A percentile compares a stretch with the other conserved stretches of the same genome.
These are phyloP conservation scores for Gigaspora rosea DNA, from an alignment of 192 early-diverging fungal species.

Conservation along the genomic window DNA sequence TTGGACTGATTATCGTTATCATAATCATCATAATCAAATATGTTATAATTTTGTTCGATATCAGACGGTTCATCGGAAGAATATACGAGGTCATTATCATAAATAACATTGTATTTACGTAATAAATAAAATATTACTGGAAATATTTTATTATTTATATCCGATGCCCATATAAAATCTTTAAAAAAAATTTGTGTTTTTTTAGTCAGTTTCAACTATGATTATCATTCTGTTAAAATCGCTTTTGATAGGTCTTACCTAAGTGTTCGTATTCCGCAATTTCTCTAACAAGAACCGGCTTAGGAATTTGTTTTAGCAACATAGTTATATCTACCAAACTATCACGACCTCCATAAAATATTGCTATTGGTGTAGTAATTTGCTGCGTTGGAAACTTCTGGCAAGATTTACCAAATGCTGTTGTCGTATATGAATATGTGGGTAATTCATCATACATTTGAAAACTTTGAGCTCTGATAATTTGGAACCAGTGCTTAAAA, in stretches of 20 bases:
- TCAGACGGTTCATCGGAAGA: no score
- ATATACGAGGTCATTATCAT: neutral
- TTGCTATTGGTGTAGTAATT: slow-evolving; percentile 80
- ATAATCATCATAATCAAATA: no score
- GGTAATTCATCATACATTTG: slow-evolving; percentile 88
- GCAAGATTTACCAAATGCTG: slow-evolving; percentile 42
- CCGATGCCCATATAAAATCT: slow-evolving; percentile 56
- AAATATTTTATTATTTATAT: slow-evolving; percentile 46
- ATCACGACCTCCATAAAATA: slow-evolving; percentile 90
- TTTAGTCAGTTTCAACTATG: neutral
- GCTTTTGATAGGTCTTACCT: slow-evolving; percentile 34
- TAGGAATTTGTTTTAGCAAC: slow-evolving; percentile 52
- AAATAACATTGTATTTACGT: neutral
- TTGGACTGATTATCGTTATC: no score
- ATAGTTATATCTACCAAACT: slow-evolving; percentile 73
- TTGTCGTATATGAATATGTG: slow-evolving; percentile 39
- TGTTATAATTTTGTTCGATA: no score
- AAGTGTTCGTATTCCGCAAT: slow-evolving; percentile 82
- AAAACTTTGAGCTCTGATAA: slow-evolving; percentile 79
- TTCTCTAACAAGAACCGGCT: slow-evolving; percentile 58
- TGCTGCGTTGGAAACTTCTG: slow-evolving; percentile 76
- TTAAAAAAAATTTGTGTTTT: neutral
- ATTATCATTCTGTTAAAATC: no score
- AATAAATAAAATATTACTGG: slow-evolving; percentile 54
- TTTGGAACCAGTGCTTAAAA: slow-evolving; percentile 89